Evolutionary conservation across 192 early-diverging fungal genomes (phyloP), one percentile per base, ranked within the genome.

Genomic region (Coemansia sp.): DNA sequence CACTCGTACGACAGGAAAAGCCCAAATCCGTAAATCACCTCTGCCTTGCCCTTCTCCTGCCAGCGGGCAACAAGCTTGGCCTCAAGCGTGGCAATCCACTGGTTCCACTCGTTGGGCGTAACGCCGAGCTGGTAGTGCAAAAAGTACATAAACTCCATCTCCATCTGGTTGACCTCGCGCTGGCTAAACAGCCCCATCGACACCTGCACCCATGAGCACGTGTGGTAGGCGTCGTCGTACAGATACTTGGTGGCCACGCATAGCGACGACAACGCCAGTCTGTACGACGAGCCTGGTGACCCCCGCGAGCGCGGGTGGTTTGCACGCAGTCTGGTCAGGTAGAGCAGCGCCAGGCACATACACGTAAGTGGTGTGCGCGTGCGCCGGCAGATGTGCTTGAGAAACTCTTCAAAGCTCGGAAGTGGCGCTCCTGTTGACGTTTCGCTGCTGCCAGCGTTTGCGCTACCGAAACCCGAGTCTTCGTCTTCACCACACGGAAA

Each of bases 241-340:
- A 86, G 78, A 50, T 80, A 86, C 69, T 89, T 89, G 65, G 81
- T 81, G 14, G 87, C 85, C 30, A 87, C 67, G 45, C 86, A 84
- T 30, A 89, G 79, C 24, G 85, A 76, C 19, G 87, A 79, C 15
- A 89, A 69, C 33, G 86, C 84, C 55, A 89, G 82, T 17, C 87
- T 71, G 47, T 86, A 83, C 6, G 82, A 82, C 38, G 77, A 72
- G 18, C 83, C 83, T 0, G 70, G 76, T 13, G 81, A 82, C 1
- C 84, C 84, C 38, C 74, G 71, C 34, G 80, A 82, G 49, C 67
- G 67, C 37, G 81, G 81, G 51, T 84, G 80, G 47, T 74, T 72
- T 45, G 68, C 68, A 27, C 82, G 81, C 19, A 86, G 78, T 21
- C 82, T 53, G 2, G 70, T 76, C 33, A 86, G 62, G 42, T 83